Base-by-base conservation (phyloP, 257 asterid genomes). In the Penstemon barbatus region DNA sequence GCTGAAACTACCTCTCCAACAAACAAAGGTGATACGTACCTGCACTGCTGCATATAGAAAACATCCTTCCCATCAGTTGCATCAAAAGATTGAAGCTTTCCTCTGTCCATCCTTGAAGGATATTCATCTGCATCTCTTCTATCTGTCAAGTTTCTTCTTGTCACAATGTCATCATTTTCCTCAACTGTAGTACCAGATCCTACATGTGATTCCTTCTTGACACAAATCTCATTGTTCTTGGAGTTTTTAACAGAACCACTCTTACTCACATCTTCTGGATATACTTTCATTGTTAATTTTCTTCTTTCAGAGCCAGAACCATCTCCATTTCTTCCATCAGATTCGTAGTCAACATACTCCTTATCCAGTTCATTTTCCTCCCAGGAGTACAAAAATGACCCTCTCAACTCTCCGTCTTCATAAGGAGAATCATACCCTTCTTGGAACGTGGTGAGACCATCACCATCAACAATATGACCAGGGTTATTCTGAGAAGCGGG, bases 321-420 rank as follows among this genome's bases (percentile, higher is more conserved):
- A 76, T 75, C 85, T 53, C 74, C 96, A 57, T 76, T 83, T 73
- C 92, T 88, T 71, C 82, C 88, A 84, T 89, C 95, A 75, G 91
- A 87, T 68, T 84, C 97, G 64, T 88, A 92, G 80, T 90, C 90
- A 59, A 86, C 87, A 65, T 72, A 80, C 77, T 85, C 95, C 74
- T 76, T 75, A 71, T 83, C 89, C 58, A 77, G 15, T 66, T 76
- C 91, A 81, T 79, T 80, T 51, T 77, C 93, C 75, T 86, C 97
- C 91, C 83, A 86, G 1, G 81, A 70, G 72, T 73, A 82, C 63
- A 79, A 57, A 73, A 66, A 78, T 5, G 94, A 80, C 63, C 83
- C 90, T 79, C 89, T 85, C 73, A 93, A 79, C 75, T 93, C 99
- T 49, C 97, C 92, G 77, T 93, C 99, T 83, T 87, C 99, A 18